Evolutionary conservation across 495 filamentous ascomycete species (phyloP), one percentile per base, ranked within the genome.

Genomic region (Penicillium lividum): DNA sequence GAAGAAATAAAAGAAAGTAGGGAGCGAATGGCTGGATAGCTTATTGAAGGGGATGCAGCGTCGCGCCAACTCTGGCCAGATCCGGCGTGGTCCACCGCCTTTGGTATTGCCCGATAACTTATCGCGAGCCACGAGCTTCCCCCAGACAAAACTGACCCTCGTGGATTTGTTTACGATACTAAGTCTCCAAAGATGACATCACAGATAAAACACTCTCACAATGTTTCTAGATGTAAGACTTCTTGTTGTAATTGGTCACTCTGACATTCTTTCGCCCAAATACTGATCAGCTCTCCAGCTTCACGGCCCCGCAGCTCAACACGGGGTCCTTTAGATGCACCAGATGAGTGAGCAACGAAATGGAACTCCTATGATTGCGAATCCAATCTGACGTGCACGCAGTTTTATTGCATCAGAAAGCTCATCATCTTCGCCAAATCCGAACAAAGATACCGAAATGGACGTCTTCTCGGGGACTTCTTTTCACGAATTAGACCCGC

Each of bases 251-350:
- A 34, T 58, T 59, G 10, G 27, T 58, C 44, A 36, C 16, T 22
- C 16, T 18, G 16, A 10, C 8, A n/a, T 18, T 43, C 13, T 31
- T 31, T 30, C 27, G n/a, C 16, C n/a, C 22, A 38, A 51, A 51
- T 60, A 42, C 62, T 75, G 29, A 75, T 57, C 44, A 31, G 29
- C n/a, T 34, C 30, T 33, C 34, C 55, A 82, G 77, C 77, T 61
- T 73, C 75, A 48, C 73, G 78, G 45, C 74, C 78, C 58, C 77
- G 81, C 65, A 79, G 79, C 58, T 74, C 75, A 29, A 83, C 80
- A 3, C 82, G 76, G 64, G 80, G 78, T 38, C 82, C 82, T 18
- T 62, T 83, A 56, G 79, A 83, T 67, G 61, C 62, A 57, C 53
- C 71, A 60, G 80, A 80, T 33, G 77, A 82, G 80, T 82, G 72